Evolutionary conservation across 1,139 yeast genomes (phyloP).

Genomic region (Insectozyma bohioensis): DNA sequence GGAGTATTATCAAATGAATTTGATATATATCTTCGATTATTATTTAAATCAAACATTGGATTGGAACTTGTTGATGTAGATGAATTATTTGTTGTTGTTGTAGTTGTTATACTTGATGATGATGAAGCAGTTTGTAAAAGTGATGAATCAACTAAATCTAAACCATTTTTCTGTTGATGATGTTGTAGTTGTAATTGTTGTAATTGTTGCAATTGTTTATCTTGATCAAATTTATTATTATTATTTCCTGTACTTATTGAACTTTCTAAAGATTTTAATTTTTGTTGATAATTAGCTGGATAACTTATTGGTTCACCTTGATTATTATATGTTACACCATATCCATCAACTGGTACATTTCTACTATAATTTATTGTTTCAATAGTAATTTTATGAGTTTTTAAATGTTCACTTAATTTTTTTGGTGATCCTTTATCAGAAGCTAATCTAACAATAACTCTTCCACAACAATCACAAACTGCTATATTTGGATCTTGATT

Average conservation of each 20-base stretch:
- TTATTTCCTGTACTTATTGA: no score
- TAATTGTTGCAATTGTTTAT: neutral
- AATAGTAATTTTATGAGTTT: conserved; percentile 50
- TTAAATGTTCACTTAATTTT: conserved; percentile 56
- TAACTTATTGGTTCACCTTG: conserved; percentile 26
- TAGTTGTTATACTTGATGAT: no score
- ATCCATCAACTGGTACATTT: conserved; percentile 38
- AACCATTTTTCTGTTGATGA: neutral
- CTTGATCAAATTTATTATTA: no score
- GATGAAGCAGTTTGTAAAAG: no score
- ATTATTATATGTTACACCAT: conserved; percentile 34
- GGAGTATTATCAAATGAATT: conserved; percentile 43
- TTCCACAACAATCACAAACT: conserved; percentile 54
- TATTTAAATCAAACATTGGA: conserved; percentile 4
- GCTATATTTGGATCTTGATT: conserved; percentile 48
- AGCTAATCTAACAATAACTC: conserved; percentile 44
- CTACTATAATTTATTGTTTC: conserved; percentile 37
- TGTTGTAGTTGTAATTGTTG: neutral
- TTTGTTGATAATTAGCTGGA: no score
- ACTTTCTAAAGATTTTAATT: no score
- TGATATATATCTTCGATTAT: conserved; percentile 23
- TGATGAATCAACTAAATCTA: no score
- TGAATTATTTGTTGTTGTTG: no score
- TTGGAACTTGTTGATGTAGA: neutral
- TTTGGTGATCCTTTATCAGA: conserved; percentile 63